These are phyloP conservation scores for Camelina sativa DNA, from an alignment of 345 rosid species.

Conservation along the genomic window DNA sequence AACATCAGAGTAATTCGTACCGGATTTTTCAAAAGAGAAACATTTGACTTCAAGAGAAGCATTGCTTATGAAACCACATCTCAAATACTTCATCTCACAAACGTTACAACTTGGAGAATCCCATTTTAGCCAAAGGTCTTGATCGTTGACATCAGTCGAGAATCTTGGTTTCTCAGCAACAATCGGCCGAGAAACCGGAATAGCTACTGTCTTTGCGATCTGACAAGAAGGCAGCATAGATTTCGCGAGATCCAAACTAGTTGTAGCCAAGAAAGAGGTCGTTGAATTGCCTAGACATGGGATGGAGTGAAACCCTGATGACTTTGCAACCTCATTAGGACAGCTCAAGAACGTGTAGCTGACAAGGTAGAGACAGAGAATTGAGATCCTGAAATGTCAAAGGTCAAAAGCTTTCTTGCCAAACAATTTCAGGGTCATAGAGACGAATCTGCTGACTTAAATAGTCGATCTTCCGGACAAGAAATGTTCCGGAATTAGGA, in stretches of 20 bases:
- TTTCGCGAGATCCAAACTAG: slow-evolving; percentile 43
- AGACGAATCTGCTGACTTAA: slow-evolving; percentile 54
- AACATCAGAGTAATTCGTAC: neutral
- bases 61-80: slow-evolving; percentile 57
- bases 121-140: slow-evolving; percentile 62
- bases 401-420: slow-evolving; percentile 54
- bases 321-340: slow-evolving; percentile 48
- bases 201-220: slow-evolving; percentile 29
- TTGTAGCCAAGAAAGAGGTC: slow-evolving; percentile 57
- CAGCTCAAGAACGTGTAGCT: slow-evolving; percentile 71
- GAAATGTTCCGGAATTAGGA: slow-evolving; percentile 55
- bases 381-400: slow-evolving; percentile 65
- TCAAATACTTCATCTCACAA: slow-evolving; percentile 61
- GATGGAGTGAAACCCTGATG: slow-evolving; percentile 45
- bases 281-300: slow-evolving; percentile 66
- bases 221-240: slow-evolving; percentile 50
- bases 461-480: slow-evolving; percentile 64
- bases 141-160: slow-evolving; percentile 45
- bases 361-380: slow-evolving; percentile 46
- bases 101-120: slow-evolving; percentile 51
- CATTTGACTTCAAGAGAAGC: slow-evolving; percentile 53
- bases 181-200: slow-evolving; percentile 55
- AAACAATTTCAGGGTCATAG: slow-evolving; percentile 66
- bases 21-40: neutral
- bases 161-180: slow-evolving; percentile 38